Base-by-base conservation (phyloP, 2,329 filamentous ascomycete species). In the Penicillium palitans region DNA sequence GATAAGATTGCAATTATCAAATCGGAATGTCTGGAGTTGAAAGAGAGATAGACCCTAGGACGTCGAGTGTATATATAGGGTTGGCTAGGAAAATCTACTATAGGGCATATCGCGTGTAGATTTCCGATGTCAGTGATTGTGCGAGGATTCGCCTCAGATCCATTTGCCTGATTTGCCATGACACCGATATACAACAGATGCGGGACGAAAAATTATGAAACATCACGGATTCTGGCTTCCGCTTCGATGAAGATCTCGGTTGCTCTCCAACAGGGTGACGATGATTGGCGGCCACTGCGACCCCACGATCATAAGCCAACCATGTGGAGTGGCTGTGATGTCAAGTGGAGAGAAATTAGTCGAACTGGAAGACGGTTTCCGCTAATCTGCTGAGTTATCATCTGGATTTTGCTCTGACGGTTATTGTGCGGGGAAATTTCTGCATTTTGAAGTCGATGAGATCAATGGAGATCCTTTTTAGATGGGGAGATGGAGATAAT, bases 211-310 rank as follows among this genome's bases (percentile, higher is more conserved):
- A 56, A n/a, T 60, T 56, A 42, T 59, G 56, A 61, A 61, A 35
- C 41, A 65, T 59, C 60, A 61, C 70, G 71, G 71, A 72, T 73
- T 68, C 67, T 58, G 61, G 69, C 66, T 72, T 73, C 70, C 71
- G 71, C 54, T 35, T 53, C 50, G 55, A 54, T 35, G 49, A 61
- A 41, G 41, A 45, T 52, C 56, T 61, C 52, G 47, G 21, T 13
- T 51, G 21, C 19, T 25, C 42, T 42, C 13, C 46, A 39, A 21
- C 33, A 54, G 58, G 52, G 33, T 17, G 41, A 60, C 21, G 47
- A 53, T 62, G 53, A 57, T 57, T 57, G 55, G 55, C 55, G 35
- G 49, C 17, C 35, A 25, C 45, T 8, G 6, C 6, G n/a, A n/a
- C 31, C 24, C 29, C 40, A 52, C 39, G 39, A 31, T 6, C 9